These are phyloP conservation scores for Alternaria panax DNA, from an alignment of 2,329 filamentous ascomycete genomes.

Conservation along the genomic window DNA sequence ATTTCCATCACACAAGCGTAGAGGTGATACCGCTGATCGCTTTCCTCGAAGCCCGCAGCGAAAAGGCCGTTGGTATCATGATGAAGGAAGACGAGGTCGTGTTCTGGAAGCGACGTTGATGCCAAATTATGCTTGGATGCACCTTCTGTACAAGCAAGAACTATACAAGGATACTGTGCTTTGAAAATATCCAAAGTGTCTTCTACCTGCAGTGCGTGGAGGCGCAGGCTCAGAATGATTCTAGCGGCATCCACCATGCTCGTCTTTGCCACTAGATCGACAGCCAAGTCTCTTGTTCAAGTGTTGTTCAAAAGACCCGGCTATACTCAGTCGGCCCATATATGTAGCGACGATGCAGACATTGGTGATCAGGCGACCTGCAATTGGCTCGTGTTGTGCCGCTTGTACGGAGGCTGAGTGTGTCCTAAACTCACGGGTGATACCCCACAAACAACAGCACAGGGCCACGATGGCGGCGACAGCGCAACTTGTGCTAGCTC, in stretches of 20 bases:
- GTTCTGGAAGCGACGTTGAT: background rate
- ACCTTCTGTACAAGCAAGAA: too few relatives aligned
- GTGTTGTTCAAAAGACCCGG: background rate
- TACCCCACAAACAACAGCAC: background rate
- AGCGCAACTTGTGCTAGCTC: background rate
- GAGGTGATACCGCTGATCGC: background rate
- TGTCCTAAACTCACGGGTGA: background rate
- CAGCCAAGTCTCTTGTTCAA: background rate
- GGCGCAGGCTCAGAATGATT: background rate
- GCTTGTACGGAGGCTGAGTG: background rate
- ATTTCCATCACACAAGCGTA: background rate
- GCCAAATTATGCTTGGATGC: too few relatives aligned
- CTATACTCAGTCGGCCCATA: background rate
- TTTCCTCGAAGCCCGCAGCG: background rate
- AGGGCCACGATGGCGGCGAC: background rate
- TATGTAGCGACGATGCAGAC: conserved; percentile 1
- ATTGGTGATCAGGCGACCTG: conserved; percentile 5
- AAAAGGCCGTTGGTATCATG: background rate
- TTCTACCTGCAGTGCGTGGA: too few relatives aligned
- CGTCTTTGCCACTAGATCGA: background rate
- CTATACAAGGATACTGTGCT: too few relatives aligned
- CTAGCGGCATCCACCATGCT: background rate
- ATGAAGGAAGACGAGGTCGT: background rate
- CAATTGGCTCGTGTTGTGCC: conserved; percentile 1
- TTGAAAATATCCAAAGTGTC: too few relatives aligned